These are phyloP conservation scores for Pseudoscleropodium purum DNA, from an alignment of 225 moss, liverwort and hornwort genomes.

Conservation along the genomic window DNA sequence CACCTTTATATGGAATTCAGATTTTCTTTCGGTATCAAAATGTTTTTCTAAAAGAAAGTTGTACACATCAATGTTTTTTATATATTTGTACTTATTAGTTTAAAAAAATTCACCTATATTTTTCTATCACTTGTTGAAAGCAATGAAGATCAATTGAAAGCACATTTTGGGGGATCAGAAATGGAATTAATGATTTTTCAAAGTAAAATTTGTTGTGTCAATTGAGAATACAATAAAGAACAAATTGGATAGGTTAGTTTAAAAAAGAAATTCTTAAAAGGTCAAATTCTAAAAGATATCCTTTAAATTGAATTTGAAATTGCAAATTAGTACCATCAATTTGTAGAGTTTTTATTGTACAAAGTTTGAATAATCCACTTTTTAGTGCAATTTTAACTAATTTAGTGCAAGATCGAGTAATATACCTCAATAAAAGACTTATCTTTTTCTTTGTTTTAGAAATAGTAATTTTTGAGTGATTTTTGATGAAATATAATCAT, in stretches of 20 bases:
- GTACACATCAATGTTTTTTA: background rate
- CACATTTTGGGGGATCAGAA: rapidly evolving
- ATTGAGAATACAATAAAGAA: background rate
- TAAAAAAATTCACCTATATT: background rate
- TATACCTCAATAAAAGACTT: background rate
- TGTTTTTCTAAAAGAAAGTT: background rate
- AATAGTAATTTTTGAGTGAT: background rate
- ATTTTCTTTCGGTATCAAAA: rapidly evolving
- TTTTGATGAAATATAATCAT: background rate
- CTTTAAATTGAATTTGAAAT: background rate
- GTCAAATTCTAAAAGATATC: background rate
- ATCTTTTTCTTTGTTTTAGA: background rate
- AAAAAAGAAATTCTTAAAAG: background rate
- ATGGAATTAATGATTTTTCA: background rate
- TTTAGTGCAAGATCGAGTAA: background rate
- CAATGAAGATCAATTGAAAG: too few species aligned
- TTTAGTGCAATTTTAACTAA: too few species aligned
- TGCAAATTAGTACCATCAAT: background rate
- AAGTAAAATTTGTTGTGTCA: background rate
- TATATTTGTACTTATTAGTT: background rate
- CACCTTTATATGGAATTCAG: background rate
- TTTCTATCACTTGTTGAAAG: background rate
- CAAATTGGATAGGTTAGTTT: background rate
- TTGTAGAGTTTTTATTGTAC: rapidly evolving
- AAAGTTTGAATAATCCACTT: background rate